Evolutionary conservation across 805 yeast species (phyloP).

Genomic region (Candida hungchunana): DNA sequence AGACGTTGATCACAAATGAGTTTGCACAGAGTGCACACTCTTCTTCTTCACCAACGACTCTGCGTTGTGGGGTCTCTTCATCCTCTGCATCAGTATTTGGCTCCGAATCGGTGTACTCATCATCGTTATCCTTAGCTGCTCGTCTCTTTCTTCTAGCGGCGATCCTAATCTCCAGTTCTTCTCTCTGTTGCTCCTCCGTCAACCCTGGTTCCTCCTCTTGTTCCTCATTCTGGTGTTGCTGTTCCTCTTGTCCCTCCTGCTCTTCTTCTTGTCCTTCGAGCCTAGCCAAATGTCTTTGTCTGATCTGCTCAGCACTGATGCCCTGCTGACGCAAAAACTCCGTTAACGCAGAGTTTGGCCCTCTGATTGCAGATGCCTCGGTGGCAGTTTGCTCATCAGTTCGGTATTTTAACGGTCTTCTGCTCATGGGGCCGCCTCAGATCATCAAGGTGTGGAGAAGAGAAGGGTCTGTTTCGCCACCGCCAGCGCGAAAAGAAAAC

Average conservation of each 20-base stretch:
- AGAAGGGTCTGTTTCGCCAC: constrained; percentile 8
- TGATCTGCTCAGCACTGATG: constrained; percentile 75
- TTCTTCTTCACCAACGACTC: constrained; percentile 48
- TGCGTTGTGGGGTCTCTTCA: constrained; percentile 13
- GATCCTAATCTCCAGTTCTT: constrained; percentile 30
- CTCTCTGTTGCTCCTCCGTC: constrained; percentile 28
- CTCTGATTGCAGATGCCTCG: constrained; percentile 32
- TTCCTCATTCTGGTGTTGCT: constrained; percentile 15
- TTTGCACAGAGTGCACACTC: constrained; percentile 60
- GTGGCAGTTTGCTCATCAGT: constrained; percentile 14
- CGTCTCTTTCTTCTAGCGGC: constrained; percentile 42
- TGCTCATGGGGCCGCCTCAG: no score
- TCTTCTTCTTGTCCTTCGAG: constrained; percentile 30
- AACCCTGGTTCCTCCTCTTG: constrained; percentile 29
- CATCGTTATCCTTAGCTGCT: constrained; percentile 32
- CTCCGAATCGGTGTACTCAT: no score
- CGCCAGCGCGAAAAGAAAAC: constrained; percentile 6
- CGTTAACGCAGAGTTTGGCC: constrained; percentile 83
- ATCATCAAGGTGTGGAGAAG: no score
- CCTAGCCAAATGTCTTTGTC: constrained; percentile 40
- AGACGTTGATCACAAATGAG: constrained; percentile 59
- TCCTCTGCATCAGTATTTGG: constrained; percentile 31
- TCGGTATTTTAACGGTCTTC: constrained; percentile 27
- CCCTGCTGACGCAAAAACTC: constrained; percentile 88
- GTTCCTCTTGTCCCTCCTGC: constrained; percentile 19